Evolutionary conservation across 257 asterid genomes (phyloP), one percentile per base, ranked within the genome.

Genomic region (Haberlea rhodopensis): DNA sequence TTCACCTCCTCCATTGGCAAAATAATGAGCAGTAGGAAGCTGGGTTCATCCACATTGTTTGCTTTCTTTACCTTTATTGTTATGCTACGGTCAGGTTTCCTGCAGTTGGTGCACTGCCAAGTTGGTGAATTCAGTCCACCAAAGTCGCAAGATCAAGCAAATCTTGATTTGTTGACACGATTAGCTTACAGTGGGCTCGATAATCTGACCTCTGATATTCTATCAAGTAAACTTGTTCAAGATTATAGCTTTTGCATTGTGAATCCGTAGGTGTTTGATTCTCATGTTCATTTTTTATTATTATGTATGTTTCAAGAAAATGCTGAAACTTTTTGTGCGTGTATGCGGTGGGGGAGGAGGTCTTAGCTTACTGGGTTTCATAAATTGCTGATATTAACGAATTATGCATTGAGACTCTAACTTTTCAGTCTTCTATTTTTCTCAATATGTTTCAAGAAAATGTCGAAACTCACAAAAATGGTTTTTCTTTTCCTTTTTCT

Each of bases 231-330:
- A 61, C 57, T 88, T 57, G 83, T 80, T 66, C 77, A 72, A 60
- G 76, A 80, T 70, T 78, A 77, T 76, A 70, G 81, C 78, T 88
- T 77, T 57, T 88, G 96, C 80, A 70, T 86, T 71, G 66, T 62
- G 57, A 72, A 85, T 57, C 87, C 87, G 96, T 88, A 75, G 75
- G 19, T 8, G 4, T 8, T 57, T 40, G 49, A 15, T 7, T 40
- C 49, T 40, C 18, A 5, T 15, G 0, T 40, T 19, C 49, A 40
- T 0, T 7, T 40, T 40, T 40, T 5, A 4, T 40, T 15, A 0
- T n/a, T 40, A 15, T 15, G 15, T n/a, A n/a, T 40, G 4, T 11
- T 13, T 40, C 18, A 13, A 40, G 15, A 40, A 40, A 4, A 40
- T 13, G 2, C 18, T 40, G 18, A 15, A 40, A 40, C 3, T 4